Conservation (phyloP, 257 asterid genomes). For the Solanum piurae region DNA sequence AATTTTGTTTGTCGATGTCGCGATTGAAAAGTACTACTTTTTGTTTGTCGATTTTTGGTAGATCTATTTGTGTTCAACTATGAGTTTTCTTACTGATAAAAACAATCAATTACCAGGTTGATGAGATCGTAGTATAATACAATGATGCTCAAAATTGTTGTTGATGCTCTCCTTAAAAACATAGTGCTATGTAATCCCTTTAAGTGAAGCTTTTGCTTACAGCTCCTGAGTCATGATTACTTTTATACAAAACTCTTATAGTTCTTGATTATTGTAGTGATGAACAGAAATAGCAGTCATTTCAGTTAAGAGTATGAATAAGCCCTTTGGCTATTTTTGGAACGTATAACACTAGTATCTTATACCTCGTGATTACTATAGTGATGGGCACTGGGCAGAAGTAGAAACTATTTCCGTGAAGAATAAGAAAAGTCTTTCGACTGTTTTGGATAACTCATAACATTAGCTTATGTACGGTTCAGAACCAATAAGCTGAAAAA, state of each 20-base stretch:
- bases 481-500: neutral
- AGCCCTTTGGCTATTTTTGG: neutral
- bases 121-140: no score
- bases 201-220: neutral
- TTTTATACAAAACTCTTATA: neutral
- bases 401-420: neutral
- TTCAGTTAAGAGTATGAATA: neutral
- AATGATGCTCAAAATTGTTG: no score
- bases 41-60: no score
- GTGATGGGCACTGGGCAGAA: neutral
- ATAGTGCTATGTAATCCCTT: neutral
- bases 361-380: neutral
- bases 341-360: neutral
- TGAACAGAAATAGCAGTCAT: neutral
- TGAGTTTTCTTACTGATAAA: no score
- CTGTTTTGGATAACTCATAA: neutral
- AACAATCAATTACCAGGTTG: no score
- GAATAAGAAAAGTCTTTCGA: neutral
- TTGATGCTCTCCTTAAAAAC: no score
- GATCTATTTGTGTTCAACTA: no score
- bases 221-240: neutral
- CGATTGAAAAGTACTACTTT: no score
- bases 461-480: neutral
- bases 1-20: no score
- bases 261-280: neutral